phyloP scores from a whole-genome alignment of 208 protist species.

The Hexamita inflata region DNA sequence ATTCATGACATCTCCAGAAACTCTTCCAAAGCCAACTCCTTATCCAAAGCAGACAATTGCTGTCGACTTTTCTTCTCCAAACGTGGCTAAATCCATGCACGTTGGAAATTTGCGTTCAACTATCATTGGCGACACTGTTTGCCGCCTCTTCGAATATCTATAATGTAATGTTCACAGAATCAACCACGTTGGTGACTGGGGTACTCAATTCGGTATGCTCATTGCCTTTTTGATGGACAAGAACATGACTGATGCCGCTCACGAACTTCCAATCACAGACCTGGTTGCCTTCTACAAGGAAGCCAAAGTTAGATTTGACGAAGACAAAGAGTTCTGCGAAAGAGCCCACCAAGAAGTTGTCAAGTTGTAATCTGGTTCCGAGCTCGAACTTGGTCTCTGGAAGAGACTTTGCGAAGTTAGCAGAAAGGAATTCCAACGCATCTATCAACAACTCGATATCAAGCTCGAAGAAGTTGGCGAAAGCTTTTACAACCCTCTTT shows the following conservation, averaged over 20 bases:
- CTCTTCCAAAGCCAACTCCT: background rate
- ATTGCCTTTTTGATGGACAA: slow-evolving; percentile 78
- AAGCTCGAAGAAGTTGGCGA: slow-evolving; percentile 70
- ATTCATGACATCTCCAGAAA: background rate
- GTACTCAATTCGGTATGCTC: slow-evolving; percentile 91
- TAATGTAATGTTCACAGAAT: slow-evolving; percentile 71
- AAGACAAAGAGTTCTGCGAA: slow-evolving; percentile 71
- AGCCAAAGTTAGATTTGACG: slow-evolving; percentile 73
- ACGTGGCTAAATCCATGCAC: slow-evolving; percentile 96
- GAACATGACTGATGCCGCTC: slow-evolving; percentile 31
- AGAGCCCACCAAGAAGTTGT: slow-evolving; percentile 66
- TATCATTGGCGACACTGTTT: slow-evolving; percentile 83
- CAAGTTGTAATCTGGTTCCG: slow-evolving; percentile 60
- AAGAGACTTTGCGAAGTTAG: slow-evolving; percentile 52
- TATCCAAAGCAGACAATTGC: slow-evolving; percentile 50
- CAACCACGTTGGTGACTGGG: slow-evolving; percentile 94
- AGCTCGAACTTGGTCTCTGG: slow-evolving; percentile 63
- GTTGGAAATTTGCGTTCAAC: slow-evolving; percentile 88
- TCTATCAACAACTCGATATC: slow-evolving; percentile 68
- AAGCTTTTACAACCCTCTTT: slow-evolving; percentile 79
- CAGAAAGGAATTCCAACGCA: slow-evolving; percentile 67
- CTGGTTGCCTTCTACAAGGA: slow-evolving; percentile 76
- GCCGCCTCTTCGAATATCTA: slow-evolving; percentile 59
- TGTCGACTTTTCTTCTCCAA: slow-evolving; percentile 88
- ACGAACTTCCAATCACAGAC: slow-evolving; percentile 70